Conservation (phyloP, 495 filamentous ascomycete species). For the Choiromyces venosus region DNA sequence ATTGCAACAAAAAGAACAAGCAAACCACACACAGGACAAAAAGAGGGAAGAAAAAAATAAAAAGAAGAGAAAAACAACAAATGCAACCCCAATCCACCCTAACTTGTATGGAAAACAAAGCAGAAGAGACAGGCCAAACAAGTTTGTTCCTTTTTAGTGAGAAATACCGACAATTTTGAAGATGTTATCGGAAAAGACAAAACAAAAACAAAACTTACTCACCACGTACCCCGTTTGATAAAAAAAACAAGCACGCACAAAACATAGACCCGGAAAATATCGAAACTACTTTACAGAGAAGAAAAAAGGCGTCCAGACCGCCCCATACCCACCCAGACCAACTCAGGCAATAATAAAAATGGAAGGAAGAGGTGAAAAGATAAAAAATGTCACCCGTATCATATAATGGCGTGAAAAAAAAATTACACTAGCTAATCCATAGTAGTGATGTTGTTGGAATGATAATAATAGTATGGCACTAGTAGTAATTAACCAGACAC, state of each 20-base stretch:
- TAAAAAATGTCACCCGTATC: neutral
- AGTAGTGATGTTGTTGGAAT: neutral
- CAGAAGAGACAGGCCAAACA: neutral
- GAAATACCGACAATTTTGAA: neutral
- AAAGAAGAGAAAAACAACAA: neutral
- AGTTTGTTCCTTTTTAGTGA: neutral
- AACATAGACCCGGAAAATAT: neutral
- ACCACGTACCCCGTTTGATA: constrained; percentile 1
- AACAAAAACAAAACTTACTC: neutral
- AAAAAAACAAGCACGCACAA: neutral
- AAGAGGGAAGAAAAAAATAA: too few species aligned
- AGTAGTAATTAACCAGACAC: constrained; percentile 1
- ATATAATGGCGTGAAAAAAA: constrained; percentile 1
- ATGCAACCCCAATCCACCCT: neutral
- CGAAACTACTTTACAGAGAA: neutral
- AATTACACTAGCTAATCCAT: neutral
- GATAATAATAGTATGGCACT: neutral
- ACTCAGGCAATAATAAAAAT: neutral
- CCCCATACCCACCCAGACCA: neutral
- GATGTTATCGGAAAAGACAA: neutral
- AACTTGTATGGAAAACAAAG: neutral
- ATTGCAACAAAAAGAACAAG: neutral
- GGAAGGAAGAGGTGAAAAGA: neutral
- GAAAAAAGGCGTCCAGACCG: neutral
- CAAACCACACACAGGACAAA: neutral